Base-by-base conservation (phyloP, 495 filamentous ascomycete species). In the Aspergillus funiculosus region DNA sequence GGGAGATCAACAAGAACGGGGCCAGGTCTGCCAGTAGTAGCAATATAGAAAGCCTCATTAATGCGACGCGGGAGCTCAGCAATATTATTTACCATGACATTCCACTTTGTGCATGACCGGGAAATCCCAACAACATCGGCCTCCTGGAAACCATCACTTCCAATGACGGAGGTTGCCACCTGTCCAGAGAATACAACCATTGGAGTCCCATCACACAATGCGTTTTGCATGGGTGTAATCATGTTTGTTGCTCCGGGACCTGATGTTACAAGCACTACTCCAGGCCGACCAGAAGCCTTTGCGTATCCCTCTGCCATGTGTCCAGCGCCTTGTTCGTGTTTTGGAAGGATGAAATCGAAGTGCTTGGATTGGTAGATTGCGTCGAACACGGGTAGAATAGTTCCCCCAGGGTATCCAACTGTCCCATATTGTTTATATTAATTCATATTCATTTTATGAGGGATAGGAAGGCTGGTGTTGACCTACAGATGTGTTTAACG, bases 401-500 rank as follows among this genome's bases (percentile, higher is more conserved):
- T 66, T 43, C 72, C 73, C 13, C 72, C 71, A 29, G 65, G 68
- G 48, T 72, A 71, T 11, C 72, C 68, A 32, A 72, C 66, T 71
- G 13, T 51, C 20, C 24, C n/a, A n/a, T n/a, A 31, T 13, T 19
- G n/a, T n/a, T n/a, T 4, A 15, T 5, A 37, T 9, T 28, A 28
- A 45, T 17, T 50, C 36, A 3, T 50, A 7, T 30, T 35, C 19
- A 30, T 39, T 30, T 43, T 46, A 9, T 17, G 15, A 6, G 38
- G 11, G 34, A 10, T 21, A 4, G 36, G 20, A 21, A 22, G 28
- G 5, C 11, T 8, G 15, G n/a, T 20, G n/a, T 19, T 64, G 57
- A 86, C 83, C 63, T 72, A 89, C 86, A 94, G 57, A 96, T 74
- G 66, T 94, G 86, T 71, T 95, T 90, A 19, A 98, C 94, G 50